Conservation (phyloP, 1,139 yeast species). For the Kazachstania sp. region DNA sequence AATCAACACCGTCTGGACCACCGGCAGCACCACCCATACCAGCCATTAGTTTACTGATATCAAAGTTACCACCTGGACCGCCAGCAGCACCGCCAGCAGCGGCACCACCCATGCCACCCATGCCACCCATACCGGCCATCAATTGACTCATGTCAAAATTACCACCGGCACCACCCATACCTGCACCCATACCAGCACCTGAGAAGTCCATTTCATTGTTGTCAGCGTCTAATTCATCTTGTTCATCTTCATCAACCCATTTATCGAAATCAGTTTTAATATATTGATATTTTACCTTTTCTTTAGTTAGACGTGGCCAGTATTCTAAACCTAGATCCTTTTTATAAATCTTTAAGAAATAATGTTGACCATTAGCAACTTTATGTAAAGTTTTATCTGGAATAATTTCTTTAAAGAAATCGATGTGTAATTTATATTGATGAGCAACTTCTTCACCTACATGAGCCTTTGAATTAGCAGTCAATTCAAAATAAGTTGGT, state of each 20-base stretch:
- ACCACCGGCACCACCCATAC: conserved; percentile 29
- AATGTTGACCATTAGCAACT: conserved; percentile 65
- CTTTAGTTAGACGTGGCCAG: conserved; percentile 89
- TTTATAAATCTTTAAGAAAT: conserved; percentile 52
- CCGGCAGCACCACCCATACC: conserved; percentile 32
- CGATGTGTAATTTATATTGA: conserved; percentile 54
- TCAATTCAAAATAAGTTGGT: conserved; percentile 46
- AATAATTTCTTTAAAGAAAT: conserved; percentile 66
- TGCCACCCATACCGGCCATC: conserved; percentile 32
- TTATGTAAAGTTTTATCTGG: conserved; percentile 52
- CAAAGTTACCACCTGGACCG: conserved; percentile 28
- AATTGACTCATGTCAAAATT: conserved; percentile 14
- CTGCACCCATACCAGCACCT: conserved; percentile 29
- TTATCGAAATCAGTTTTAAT: conserved; percentile 93
- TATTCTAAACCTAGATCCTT: conserved; percentile 62
- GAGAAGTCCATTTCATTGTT: conserved; percentile 34
- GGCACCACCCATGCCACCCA: too few relatives aligned
- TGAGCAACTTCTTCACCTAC: conserved; percentile 39
- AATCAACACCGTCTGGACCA: conserved; percentile 34
- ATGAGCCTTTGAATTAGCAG: conserved; percentile 38
- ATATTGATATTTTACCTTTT: conserved; percentile 58
- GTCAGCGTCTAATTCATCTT: conserved; percentile 47
- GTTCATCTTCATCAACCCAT: conserved; percentile 97
- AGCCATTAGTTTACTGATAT: conserved; percentile 17
- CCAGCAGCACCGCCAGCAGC: conserved; percentile 31